Evolutionary conservation across 1,284 basidiomycete species (phyloP).

Genomic region (Heterobasidion irregulare): DNA sequence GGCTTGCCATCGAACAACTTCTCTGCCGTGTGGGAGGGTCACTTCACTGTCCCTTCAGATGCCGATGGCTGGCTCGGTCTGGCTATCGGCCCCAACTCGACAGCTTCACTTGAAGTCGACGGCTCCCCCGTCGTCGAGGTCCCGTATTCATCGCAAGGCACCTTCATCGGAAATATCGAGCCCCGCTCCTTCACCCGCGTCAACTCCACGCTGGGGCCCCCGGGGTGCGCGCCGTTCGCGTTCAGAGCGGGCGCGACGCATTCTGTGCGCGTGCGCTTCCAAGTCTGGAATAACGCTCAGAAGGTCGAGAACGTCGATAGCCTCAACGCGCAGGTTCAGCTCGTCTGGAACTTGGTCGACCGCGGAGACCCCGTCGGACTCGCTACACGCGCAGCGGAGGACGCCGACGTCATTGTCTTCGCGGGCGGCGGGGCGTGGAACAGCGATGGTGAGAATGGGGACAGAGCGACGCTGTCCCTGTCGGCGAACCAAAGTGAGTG

Average conservation of each 20-base stretch:
- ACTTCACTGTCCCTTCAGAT: slow-evolving; percentile 15
- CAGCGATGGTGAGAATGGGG: slow-evolving; percentile 21
- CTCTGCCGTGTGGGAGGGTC: slow-evolving; percentile 22
- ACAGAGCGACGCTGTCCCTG: slow-evolving; percentile 19
- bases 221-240: slow-evolving; percentile 15
- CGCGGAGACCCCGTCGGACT: slow-evolving; percentile 14
- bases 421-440: slow-evolving; percentile 23
- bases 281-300: slow-evolving; percentile 16
- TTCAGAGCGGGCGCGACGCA: slow-evolving; percentile 16
- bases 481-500: slow-evolving; percentile 21
- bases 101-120: slow-evolving; percentile 16
- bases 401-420: slow-evolving; percentile 19
- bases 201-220: slow-evolving; percentile 16
- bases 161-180: slow-evolving; percentile 19
- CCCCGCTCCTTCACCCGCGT: slow-evolving; percentile 6
- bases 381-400: slow-evolving; percentile 18
- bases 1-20: slow-evolving; percentile 23
- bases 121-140: slow-evolving; percentile 12
- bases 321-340: slow-evolving; percentile 18
- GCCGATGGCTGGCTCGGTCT: slow-evolving; percentile 15
- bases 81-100: slow-evolving; percentile 13
- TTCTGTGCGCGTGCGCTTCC: slow-evolving; percentile 17
- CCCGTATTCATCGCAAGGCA: slow-evolving; percentile 11
- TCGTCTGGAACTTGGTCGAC: slow-evolving; percentile 23
- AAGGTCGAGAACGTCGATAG: slow-evolving; percentile 19